These are phyloP conservation scores for Mikania micrantha DNA, from an alignment of 129 eudicot genomes.

Conservation along the genomic window DNA sequence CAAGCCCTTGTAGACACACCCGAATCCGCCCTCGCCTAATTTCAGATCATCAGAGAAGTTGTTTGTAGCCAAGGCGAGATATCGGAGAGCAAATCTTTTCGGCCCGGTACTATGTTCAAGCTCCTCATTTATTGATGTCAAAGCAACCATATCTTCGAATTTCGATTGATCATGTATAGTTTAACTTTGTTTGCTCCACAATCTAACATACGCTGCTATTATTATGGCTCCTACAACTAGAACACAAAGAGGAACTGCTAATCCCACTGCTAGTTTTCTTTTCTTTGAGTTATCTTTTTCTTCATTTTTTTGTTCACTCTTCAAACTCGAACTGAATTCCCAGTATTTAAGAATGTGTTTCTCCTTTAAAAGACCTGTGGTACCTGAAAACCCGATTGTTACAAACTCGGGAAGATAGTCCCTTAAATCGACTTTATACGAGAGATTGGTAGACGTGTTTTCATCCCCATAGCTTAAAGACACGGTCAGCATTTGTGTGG, in stretches of 20 bases:
- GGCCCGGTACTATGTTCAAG: slow-evolving; percentile 36
- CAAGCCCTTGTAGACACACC: slow-evolving; percentile 45
- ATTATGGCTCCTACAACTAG: no score
- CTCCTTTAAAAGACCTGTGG: slow-evolving; percentile 15
- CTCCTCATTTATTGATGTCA: slow-evolving; percentile 34
- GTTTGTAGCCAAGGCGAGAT: slow-evolving; percentile 33
- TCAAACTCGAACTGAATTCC: slow-evolving; percentile 30
- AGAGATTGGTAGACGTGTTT: slow-evolving; percentile 1
- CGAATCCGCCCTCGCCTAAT: slow-evolving; percentile 53
- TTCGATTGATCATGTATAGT: background rate
- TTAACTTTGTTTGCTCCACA: slow-evolving; percentile 4
- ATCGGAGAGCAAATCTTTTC: slow-evolving; percentile 23
- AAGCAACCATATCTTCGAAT: slow-evolving; percentile 3
- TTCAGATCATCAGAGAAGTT: slow-evolving; percentile 28
- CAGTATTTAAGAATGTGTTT: slow-evolving; percentile 21
- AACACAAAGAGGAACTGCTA: background rate
- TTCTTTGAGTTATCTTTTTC: background rate
- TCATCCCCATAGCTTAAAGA: slow-evolving; percentile 7
- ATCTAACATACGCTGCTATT: background rate
- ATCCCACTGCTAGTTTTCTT: background rate
- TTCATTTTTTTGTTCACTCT: background rate
- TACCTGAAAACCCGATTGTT: slow-evolving; percentile 35
- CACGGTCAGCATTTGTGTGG: no score
- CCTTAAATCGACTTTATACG: slow-evolving; percentile 15
- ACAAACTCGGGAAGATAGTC: slow-evolving; percentile 30